A percentile compares a stretch with the other conserved stretches of the same genome.
phyloP scores from a whole-genome alignment of 1,139 yeast species.

The Pichia sp. region DNA sequence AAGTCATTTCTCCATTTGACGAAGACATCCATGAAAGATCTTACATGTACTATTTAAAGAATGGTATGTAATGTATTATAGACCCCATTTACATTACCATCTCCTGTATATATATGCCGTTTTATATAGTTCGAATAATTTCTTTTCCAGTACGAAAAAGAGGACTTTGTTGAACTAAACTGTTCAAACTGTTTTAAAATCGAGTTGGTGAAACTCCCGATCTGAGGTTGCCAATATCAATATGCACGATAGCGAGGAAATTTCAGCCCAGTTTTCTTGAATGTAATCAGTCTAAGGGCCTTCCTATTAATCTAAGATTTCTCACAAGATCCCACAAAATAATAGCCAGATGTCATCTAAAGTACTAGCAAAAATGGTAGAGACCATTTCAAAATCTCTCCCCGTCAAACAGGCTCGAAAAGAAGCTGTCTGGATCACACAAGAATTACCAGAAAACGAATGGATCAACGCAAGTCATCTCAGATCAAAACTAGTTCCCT shows the following conservation, averaged over 20 bases:
- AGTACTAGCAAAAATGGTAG: neutral
- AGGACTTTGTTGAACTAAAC: too few relatives aligned
- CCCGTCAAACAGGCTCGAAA: conserved; percentile 32
- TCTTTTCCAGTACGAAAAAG: neutral
- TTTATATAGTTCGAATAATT: neutral
- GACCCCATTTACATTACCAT: conserved; percentile 17
- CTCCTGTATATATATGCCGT: conserved; percentile 5
- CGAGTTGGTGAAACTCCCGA: too few relatives aligned
- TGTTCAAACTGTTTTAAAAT: too few relatives aligned
- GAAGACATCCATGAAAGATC: conserved; percentile 88
- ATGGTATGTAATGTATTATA: conserved; percentile 46
- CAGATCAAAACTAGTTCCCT: conserved; percentile 52
- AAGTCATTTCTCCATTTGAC: conserved; percentile 87
- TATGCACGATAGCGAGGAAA: too few relatives aligned
- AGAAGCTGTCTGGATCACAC: conserved; percentile 51
- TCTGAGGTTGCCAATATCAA: too few relatives aligned
- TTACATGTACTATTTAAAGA: conserved; percentile 87
- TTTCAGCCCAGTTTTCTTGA: too few relatives aligned
- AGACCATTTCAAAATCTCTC: conserved; percentile 10
- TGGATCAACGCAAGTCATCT: conserved; percentile 34
- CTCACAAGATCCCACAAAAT: too few relatives aligned
- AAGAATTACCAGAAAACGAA: conserved; percentile 33
- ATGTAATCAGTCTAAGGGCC: too few relatives aligned
- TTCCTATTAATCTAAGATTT: too few relatives aligned
- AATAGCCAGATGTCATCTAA: neutral